Evolutionary conservation across 2,329 filamentous ascomycete genomes (phyloP).

Genomic region (Dactylonectria estremocensis): DNA sequence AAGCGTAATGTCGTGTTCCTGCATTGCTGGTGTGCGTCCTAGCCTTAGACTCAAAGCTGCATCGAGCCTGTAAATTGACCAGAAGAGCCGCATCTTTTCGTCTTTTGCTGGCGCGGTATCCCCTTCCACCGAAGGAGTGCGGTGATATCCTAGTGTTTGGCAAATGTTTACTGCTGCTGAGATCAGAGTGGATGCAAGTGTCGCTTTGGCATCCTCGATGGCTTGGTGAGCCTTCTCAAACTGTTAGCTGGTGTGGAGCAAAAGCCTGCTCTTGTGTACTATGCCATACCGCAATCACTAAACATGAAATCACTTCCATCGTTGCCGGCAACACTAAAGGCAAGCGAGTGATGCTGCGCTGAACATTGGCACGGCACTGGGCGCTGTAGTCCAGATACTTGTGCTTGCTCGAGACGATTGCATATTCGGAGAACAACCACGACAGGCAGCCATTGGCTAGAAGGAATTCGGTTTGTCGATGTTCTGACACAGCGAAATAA

Average conservation of each 20-base stretch:
- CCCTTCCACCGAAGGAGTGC: neutral
- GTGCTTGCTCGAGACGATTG: slow-evolving; percentile 39
- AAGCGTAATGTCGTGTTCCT: slow-evolving; percentile 51
- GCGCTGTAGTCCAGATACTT: slow-evolving; percentile 44
- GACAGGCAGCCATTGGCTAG: slow-evolving; percentile 55
- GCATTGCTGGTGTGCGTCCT: slow-evolving; percentile 52
- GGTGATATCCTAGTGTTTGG: slow-evolving; percentile 54
- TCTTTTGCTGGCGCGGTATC: neutral
- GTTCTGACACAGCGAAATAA: slow-evolving; percentile 54
- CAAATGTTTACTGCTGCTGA: slow-evolving; percentile 54
- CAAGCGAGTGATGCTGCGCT: slow-evolving; percentile 44
- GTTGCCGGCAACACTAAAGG: slow-evolving; percentile 52
- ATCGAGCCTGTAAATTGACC: slow-evolving; percentile 55
- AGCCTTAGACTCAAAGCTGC: slow-evolving; percentile 55
- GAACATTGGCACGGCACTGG: slow-evolving; percentile 49
- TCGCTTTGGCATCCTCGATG: slow-evolving; percentile 52
- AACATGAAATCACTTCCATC: slow-evolving; percentile 52
- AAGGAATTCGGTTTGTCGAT: slow-evolving; percentile 52
- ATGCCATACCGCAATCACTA: slow-evolving; percentile 52
- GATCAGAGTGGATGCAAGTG: slow-evolving; percentile 54
- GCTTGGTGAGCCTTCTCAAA: slow-evolving; percentile 50
- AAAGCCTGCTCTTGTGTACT: neutral
- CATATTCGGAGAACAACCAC: slow-evolving; percentile 54
- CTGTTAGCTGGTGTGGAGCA: neutral
- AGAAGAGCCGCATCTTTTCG: slow-evolving; percentile 47